phyloP scores from a whole-genome alignment of 106 monocot genomes.

The Phalaenopsis equestris region DNA sequence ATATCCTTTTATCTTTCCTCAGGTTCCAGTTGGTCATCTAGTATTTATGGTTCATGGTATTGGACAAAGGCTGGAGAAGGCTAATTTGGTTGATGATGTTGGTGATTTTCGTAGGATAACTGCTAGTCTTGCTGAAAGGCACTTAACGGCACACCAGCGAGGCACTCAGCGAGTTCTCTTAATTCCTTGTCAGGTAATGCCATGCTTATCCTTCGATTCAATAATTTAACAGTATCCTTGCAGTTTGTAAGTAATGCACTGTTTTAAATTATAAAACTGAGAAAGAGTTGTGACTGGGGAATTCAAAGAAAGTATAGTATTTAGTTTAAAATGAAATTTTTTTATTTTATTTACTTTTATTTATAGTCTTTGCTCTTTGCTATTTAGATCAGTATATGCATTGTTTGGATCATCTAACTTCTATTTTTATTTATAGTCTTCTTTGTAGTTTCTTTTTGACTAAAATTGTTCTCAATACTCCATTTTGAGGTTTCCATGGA shows the following conservation, averaged over 20 bases:
- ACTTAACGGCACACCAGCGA: constrained; percentile 76
- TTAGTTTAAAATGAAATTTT: not conserved
- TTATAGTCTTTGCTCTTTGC: not conserved
- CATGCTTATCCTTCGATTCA: not conserved
- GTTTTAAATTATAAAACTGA: not conserved
- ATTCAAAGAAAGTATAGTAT: not conserved
- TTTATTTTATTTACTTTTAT: not conserved
- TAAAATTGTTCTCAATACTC: not conserved
- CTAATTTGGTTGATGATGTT: constrained; percentile 98
- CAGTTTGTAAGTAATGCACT: not conserved
- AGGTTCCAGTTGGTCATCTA: constrained; percentile 96
- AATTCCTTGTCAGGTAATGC: constrained; percentile 92
- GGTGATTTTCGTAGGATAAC: constrained; percentile 91
- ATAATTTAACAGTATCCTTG: not conserved
- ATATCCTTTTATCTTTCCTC: constrained; percentile 7
- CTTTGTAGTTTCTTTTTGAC: not conserved
- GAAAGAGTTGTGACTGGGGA: not conserved
- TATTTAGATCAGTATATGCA: not conserved
- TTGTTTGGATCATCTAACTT: not conserved
- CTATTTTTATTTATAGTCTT: not conserved
- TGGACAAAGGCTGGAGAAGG: constrained; percentile 94
- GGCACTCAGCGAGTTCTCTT: constrained; percentile 88
- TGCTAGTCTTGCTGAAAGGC: constrained; percentile 69
- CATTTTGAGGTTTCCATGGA: not conserved
- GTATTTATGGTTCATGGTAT: constrained; percentile 99